Percentiles rank a stretch among this genome's conserved stretches.
Evolutionary conservation across 495 filamentous ascomycete species (phyloP).

Genomic region (Recurvomyces mirabilis): DNA sequence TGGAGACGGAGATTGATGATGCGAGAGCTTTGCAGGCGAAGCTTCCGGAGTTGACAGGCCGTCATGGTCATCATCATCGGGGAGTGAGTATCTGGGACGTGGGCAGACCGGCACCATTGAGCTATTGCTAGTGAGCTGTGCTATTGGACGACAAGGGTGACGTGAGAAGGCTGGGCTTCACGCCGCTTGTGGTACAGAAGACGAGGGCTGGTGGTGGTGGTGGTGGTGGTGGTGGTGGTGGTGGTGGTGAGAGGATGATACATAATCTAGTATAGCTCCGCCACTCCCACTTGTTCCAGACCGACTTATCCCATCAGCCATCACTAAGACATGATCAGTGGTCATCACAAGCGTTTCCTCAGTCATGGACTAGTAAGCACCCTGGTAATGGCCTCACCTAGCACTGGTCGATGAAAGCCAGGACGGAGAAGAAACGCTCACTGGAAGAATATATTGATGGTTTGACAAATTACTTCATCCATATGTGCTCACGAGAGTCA

Average conservation of each 20-base stretch:
- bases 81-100: no score
- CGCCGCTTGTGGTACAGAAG: constrained; percentile 2
- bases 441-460: no score
- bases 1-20: constrained; percentile 14
- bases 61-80: no score
- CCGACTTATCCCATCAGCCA: no score
- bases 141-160: background rate
- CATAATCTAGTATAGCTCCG: background rate
- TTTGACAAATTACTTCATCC: background rate
- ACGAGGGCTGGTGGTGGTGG: background rate
- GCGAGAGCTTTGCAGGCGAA: constrained; percentile 8
- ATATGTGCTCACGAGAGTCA: background rate
- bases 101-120: background rate
- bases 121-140: background rate
- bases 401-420: no score
- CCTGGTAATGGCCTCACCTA: no score
- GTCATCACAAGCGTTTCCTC: no score
- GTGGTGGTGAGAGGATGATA: background rate
- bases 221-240: background rate
- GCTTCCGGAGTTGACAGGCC: background rate
- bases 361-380: no score
- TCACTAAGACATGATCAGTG: no score
- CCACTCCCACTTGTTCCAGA: no score
- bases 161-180: constrained; percentile 6
- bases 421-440: no score